These are phyloP conservation scores for Metschnikowia amazonensis DNA, from an alignment of 805 yeast species.

Conservation along the genomic window DNA sequence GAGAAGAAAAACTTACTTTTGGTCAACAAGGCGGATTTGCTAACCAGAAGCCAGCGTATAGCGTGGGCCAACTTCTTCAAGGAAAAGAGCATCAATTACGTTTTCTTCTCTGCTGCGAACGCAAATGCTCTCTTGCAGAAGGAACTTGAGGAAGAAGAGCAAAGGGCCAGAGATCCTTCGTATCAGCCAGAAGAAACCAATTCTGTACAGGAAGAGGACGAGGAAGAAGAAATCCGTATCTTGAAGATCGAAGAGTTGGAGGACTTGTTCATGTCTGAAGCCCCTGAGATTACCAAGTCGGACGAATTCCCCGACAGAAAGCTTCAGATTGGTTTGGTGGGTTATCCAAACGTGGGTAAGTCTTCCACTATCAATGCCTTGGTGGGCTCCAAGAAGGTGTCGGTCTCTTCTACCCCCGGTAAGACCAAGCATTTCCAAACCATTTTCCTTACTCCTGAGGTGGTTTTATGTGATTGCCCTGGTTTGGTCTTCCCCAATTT, in stretches of 20 bases:
- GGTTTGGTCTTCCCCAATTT: slow-evolving; percentile 98
- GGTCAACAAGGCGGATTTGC: slow-evolving; percentile 90
- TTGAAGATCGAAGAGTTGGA: slow-evolving; percentile 83
- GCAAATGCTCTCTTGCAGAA: slow-evolving; percentile 74
- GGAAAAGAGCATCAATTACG: slow-evolving; percentile 65
- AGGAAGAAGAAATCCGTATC: slow-evolving; percentile 48
- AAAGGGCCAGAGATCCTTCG: slow-evolving; percentile 16
- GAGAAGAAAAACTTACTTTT: slow-evolving; percentile 74
- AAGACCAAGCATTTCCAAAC: slow-evolving; percentile 99
- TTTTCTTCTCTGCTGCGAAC: slow-evolving; percentile 87
- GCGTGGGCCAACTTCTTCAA: slow-evolving; percentile 86
- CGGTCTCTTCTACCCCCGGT: slow-evolving; percentile 98
- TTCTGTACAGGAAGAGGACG: slow-evolving; percentile 15
- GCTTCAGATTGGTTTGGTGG: slow-evolving; percentile 90
- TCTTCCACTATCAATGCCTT: slow-evolving; percentile 97
- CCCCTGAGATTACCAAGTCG: slow-evolving; percentile 63
- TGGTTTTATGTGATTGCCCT: slow-evolving; percentile 95
- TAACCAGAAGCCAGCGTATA: slow-evolving; percentile 70
- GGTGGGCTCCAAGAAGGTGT: slow-evolving; percentile 95
- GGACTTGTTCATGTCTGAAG: slow-evolving; percentile 64
- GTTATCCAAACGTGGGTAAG: slow-evolving; percentile 92
- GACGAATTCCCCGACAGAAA: slow-evolving; percentile 57
- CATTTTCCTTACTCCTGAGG: slow-evolving; percentile 74
- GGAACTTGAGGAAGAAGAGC: slow-evolving; percentile 46
- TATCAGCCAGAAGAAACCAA: slow-evolving; percentile 7